These are phyloP conservation scores for Cladophialophora psammophila DNA, from an alignment of 2,329 filamentous ascomycete species.

Conservation along the genomic window DNA sequence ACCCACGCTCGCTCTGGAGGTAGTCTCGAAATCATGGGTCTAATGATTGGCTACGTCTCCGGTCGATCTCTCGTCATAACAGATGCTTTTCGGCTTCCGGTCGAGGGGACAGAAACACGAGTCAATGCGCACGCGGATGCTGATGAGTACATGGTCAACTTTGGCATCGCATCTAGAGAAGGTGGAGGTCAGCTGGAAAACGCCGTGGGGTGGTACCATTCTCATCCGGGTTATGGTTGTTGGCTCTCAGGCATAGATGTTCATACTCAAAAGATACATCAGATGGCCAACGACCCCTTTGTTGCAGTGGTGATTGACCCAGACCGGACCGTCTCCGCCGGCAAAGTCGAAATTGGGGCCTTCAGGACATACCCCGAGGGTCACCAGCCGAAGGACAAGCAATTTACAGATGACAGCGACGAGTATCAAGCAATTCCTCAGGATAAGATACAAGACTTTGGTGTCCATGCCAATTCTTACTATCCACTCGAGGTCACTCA, in stretches of 20 bases:
- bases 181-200: slow-evolving; percentile 80
- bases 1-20: slow-evolving; percentile 98
- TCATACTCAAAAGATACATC: slow-evolving; percentile 82
- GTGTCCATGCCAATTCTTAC: slow-evolving; percentile 87
- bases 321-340: slow-evolving; percentile 90
- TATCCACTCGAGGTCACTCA: slow-evolving; percentile 91
- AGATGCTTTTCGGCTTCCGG: slow-evolving; percentile 89
- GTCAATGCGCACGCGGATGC: slow-evolving; percentile 96
- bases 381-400: slow-evolving; percentile 66
- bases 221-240: slow-evolving; percentile 95
- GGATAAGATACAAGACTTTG: slow-evolving; percentile 95
- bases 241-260: slow-evolving; percentile 98
- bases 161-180: slow-evolving; percentile 77
- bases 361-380: slow-evolving; percentile 87
- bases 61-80: slow-evolving; percentile 87
- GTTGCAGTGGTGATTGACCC: slow-evolving; percentile 96
- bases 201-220: slow-evolving; percentile 97
- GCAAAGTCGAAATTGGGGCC: slow-evolving; percentile 96
- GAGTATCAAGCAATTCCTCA: slow-evolving; percentile 74
- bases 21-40: slow-evolving; percentile 91
- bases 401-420: slow-evolving; percentile 50
- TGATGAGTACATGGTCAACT: slow-evolving; percentile 95
- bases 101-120: slow-evolving; percentile 97
- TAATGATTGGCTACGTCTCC: slow-evolving; percentile 95
- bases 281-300: slow-evolving; percentile 87